These are phyloP conservation scores for Tolypocladium paradoxum DNA, from an alignment of 2,329 filamentous ascomycete species.

Conservation along the genomic window DNA sequence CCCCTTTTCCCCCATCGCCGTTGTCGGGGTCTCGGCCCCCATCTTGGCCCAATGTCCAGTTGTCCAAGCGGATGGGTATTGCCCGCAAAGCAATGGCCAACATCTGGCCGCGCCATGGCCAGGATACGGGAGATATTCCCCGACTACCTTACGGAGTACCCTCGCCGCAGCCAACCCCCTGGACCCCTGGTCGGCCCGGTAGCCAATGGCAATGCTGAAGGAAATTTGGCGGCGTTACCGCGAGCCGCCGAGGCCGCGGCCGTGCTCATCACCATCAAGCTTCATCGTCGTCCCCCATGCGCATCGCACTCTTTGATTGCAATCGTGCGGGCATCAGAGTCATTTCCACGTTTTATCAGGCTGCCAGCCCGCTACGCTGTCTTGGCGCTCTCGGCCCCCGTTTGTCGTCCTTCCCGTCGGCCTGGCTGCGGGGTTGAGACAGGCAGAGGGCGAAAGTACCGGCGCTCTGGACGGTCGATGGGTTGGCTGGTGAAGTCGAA, in stretches of 20 bases:
- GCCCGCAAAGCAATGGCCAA: not conserved
- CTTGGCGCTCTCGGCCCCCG: not conserved
- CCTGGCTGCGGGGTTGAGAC: not conserved
- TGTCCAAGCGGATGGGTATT: not conserved
- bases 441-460: not conserved
- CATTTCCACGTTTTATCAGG: slow-evolving; percentile 1
- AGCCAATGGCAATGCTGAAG: not conserved
- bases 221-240: not conserved
- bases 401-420: not conserved
- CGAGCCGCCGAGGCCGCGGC: not conserved
- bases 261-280: not conserved
- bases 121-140: not conserved
- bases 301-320: not conserved
- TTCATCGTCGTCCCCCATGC: not conserved
- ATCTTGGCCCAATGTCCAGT: not conserved
- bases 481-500: not conserved
- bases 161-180: not conserved
- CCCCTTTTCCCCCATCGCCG: not conserved
- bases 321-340: not conserved
- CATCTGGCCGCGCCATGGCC: not conserved
- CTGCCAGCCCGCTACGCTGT: not conserved
- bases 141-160: no score
- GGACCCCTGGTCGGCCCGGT: not conserved
- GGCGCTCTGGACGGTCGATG: not conserved
- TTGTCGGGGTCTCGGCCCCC: not conserved